Evolutionary conservation across 2,329 filamentous ascomycete genomes (phyloP), one percentile per base, ranked within the genome.

Genomic region (Cryphonectria radicalis): DNA sequence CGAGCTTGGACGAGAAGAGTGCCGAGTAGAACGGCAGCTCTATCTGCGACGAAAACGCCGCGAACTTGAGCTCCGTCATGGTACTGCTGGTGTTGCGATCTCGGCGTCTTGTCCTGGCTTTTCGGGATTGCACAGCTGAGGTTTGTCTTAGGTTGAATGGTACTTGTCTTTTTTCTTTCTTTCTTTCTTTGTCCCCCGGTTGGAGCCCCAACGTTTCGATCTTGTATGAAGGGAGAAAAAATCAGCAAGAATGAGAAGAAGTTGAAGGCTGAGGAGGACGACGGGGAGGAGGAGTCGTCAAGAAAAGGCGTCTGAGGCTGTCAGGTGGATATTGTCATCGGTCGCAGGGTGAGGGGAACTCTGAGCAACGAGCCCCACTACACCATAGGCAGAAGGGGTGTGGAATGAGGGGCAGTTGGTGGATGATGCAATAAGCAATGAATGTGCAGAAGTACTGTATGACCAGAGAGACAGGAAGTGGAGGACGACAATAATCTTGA

Each of bases 11-110:
- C 7, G 92, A 90, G 72, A 97, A 96, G n/a, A 99, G 89, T 6
- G 94, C 91, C 63, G 93, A 92, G 80, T 98, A 99, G 82, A 99
- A 99, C 62, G 94, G 93, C 60, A 98, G 87, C 80, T 99, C 96
- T 78, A 98, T 94, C 82, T 98, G 94, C 65, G 95, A 97, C 57
- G 91, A 89, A 85, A 97, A 98, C 0, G 95, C 92, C 73, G 94
- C 93, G 82, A 95, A 99, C 84, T 88, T 87, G 67, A 89, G 80
- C 42, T 82, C 77, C 67, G 88, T 77, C 83, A 90, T 91, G 81
- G 78, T 86, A 63, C 43, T 25, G 42, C 42, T 50, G 17, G 37
- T 32, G 63, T 46, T 37, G 43, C 43, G 43, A 65, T 14, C 63
- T 14, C 63, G 28, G 43, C 17, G 53, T 64, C n/a, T 35, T 57